Evolutionary conservation across 768 basidiomycete species (phyloP), one percentile per base, ranked within the genome.

Genomic region (Nidularia sp.): DNA sequence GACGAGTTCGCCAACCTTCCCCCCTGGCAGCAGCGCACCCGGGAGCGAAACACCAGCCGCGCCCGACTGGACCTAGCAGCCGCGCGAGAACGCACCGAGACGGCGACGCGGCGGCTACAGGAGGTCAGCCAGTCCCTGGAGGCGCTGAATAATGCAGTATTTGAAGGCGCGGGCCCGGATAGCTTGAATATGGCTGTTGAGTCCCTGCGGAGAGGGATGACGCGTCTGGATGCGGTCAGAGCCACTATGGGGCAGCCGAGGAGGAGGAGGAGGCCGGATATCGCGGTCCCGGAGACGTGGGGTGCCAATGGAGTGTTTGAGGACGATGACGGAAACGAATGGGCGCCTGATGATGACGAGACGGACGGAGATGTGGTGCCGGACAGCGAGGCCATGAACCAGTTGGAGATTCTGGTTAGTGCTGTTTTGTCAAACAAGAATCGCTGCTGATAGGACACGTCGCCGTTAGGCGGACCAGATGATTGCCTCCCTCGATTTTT

Each of bases 401-500:
- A 62, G 29, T 49, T 71, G 43, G 67, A 66, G 49, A 53, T 60
- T 13, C 50, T 71, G 59, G 73, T 71, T 32, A 6, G 70, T 60
- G 29, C 32, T 10, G 29, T 43, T 34, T 34, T 43, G 15, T 34
- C 51, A 47, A 57, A 47, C 25, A 31, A 42, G 31, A 48, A 25
- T 3, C 25, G 3, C 3, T 25, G 25, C 25, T 25, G 3, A 25
- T 3, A 25, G 25, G 3, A 25, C 25, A 25, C 3, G 25, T 25
- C 25, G 25, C 25, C 45, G 3, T 13, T 47, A 72, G 70, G 68
- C 70, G 18, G 68, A 68, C 32, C 66, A 71, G 48, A 67, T 72
- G 67, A 53, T 71, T 32, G 56, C 57, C 12, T 60, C 61, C 13
- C 46, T 55, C 32, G 15, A 41, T 41, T 10, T 10, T 41, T 41